phyloP scores from a whole-genome alignment of 805 yeast genomes.

The Nakazawaea wyomingensis region DNA sequence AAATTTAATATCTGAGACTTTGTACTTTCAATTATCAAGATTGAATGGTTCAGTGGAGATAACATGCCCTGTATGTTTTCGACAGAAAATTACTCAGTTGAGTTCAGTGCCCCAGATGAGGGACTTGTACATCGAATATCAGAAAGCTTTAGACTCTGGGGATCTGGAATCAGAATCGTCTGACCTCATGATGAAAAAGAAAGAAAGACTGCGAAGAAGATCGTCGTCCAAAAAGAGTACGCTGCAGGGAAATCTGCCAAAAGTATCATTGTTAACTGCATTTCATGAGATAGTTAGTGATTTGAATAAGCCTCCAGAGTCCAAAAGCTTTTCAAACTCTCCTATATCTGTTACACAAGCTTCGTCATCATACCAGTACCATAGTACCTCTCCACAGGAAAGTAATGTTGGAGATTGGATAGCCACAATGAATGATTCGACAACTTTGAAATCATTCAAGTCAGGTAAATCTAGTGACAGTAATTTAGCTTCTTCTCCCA shows the following conservation, averaged over 20 bases:
- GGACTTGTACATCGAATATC: constrained; percentile 17
- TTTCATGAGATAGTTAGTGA: constrained; percentile 31
- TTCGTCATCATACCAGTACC: background rate
- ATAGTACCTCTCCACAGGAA: constrained; percentile 11
- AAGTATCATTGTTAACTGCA: constrained; percentile 26
- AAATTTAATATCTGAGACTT: constrained; percentile 30
- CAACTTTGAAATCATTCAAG: constrained; percentile 11
- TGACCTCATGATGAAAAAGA: constrained; percentile 1
- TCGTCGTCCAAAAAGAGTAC: constrained; percentile 14
- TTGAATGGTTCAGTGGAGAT: constrained; percentile 17
- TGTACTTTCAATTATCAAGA: constrained; percentile 20
- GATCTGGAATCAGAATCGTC: constrained; percentile 14
- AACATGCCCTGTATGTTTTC: constrained; percentile 33
- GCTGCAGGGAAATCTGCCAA: constrained; percentile 7
- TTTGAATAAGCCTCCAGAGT: constrained; percentile 15
- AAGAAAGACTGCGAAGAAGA: constrained; percentile 12
- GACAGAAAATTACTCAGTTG: constrained; percentile 18
- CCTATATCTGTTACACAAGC: background rate
- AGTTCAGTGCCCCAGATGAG: constrained; percentile 31
- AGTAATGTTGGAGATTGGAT: constrained; percentile 21
- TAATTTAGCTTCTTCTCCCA: constrained; percentile 10
- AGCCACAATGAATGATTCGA: constrained; percentile 16
- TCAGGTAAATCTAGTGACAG: constrained; percentile 8
- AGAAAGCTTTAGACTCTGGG: background rate
- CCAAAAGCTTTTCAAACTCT: constrained; percentile 1